These are phyloP conservation scores for Tubosaeta brunneosetosa DNA, from an alignment of 768 basidiomycete genomes.

Conservation along the genomic window DNA sequence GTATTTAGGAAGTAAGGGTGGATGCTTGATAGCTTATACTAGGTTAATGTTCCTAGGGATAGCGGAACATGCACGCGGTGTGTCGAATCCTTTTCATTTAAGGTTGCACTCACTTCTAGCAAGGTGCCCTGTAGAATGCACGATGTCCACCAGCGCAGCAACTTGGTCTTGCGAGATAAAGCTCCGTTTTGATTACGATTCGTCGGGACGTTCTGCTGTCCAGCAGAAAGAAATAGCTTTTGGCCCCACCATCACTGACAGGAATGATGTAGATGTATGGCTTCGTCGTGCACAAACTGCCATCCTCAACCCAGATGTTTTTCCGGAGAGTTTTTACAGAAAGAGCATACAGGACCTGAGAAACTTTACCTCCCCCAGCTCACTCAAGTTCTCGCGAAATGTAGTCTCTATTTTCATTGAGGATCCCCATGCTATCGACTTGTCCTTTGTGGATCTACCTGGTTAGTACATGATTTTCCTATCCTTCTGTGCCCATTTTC, in stretches of 20 bases:
- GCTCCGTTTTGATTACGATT: constrained; percentile 34
- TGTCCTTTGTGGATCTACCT: constrained; percentile 53
- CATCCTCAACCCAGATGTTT: constrained; percentile 31
- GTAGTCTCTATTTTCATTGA: constrained; percentile 43
- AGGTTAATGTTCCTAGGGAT: constrained; percentile 61
- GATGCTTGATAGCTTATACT: not conserved
- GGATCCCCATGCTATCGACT: constrained; percentile 42
- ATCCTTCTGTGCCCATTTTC: constrained; percentile 1
- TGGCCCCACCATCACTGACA: constrained; percentile 31
- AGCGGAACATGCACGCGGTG: constrained; percentile 58
- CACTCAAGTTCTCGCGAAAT: constrained; percentile 45
- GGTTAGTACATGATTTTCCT: constrained; percentile 29
- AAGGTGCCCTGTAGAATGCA: constrained; percentile 54
- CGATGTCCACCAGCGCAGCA: constrained; percentile 36
- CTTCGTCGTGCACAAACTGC: constrained; percentile 46
- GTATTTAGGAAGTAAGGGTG: not conserved
- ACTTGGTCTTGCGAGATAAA: constrained; percentile 44
- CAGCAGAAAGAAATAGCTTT: constrained; percentile 17
- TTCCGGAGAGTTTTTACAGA: constrained; percentile 16
- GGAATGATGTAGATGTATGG: constrained; percentile 34
- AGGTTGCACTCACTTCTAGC: not conserved
- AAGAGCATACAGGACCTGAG: constrained; percentile 26
- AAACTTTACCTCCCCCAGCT: constrained; percentile 17
- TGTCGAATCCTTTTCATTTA: not conserved
- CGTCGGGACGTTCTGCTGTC: constrained; percentile 19